Base-by-base conservation (phyloP, 192 early-diverging fungal species). In the Podila epigama region DNA sequence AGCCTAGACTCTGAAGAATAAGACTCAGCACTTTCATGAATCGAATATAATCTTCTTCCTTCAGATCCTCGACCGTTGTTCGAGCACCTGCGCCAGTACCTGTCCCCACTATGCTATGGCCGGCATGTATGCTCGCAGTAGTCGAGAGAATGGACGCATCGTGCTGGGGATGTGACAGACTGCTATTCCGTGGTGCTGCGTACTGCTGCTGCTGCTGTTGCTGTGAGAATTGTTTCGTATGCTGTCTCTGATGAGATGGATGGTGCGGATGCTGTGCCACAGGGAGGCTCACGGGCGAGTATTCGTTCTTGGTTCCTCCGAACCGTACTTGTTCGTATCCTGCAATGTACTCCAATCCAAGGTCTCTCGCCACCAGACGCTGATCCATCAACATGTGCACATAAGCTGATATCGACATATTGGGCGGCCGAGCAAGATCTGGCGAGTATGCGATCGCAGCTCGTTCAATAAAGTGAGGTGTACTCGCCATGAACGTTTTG, bases 261-360 rank as follows among this genome's bases (percentile, higher is more conserved):
- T 10, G n/a, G 18, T 50, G 48, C 15, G 50, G 48, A 5, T 42
- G 41, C 5, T 63, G 61, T 2, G 55, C 51, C 9, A 64, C 58
- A 3, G 59, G 35, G 41, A 67, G 66, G 25, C 59, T 52, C 22
- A 67, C 48, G 2, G 65, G 71, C 28, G 57, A 34, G 5, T 54
- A 53, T 2, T 68, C 64, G 54, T 67, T 58, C 22, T 52, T 42
- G 16, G 53, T 32, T 0, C 69, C 63, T 35, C 85, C 82, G 33
- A 89, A 89, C 10, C 87, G 73, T 9, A 84, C 84, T n/a, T 62
- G 75, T 61, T 89, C 87, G 58, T 89, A 89, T 2, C 83, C 83
- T 57, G 86, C 77, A 12, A 89, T 55, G 58, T 89, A 89, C 8
- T 84, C 72, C 60, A 80, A 44, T 22, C 81, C 87, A 32, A 87